Base-by-base conservation (phyloP, 495 filamentous ascomycete genomes). In the Mytilinidion resinicola region DNA sequence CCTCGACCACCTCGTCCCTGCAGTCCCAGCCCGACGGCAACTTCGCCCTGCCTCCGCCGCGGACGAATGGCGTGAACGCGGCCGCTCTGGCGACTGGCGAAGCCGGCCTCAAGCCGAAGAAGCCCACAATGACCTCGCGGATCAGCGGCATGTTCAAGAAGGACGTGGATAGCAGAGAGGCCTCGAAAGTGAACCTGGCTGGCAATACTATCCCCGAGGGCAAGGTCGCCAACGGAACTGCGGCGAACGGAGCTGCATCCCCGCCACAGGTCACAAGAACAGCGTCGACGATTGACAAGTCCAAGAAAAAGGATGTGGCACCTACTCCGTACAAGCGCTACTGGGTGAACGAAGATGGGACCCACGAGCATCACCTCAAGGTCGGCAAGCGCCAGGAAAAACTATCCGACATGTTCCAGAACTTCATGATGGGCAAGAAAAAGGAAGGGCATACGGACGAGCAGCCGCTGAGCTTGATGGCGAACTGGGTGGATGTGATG, bases 401-500 rank as follows among this genome's bases (percentile, higher is more conserved):
- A 70, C 76, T 98, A 56, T 85, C 88, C n/a, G 89, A 91, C 67
- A 85, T 98, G 77, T 82, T 96, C 62, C 86, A 90, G 59, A 83
- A 87, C 60, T 81, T 96, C 69, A 76, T 97, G 11, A 87, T 85
- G 49, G 78, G 76, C 25, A 87, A 87, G 70, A 86, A 84, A 66
- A 83, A 82, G 67, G 86, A 89, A 42, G 84, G 89, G 52, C 77
- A 82, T 25, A 77, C 78, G 33, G 81, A 85, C 9, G 89, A 95
- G 59, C 84, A 89, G 66, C 89, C 95, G 62, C 78, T 97, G 30
- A 96, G 91, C 11, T 78, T 98, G 55, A 91, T 96, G 78, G 93
- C 91, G 8, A 89, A 81, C 60, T 97, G 93, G 93, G 90, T 96
- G 35, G 92, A 96, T 72, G 91, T 93, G 64, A 80, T 96, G 57